A percentile compares a stretch with the other conserved stretches of the same genome.
phyloP scores from a whole-genome alignment of 2,329 filamentous ascomycete species.

The Exophiala mesophila region DNA sequence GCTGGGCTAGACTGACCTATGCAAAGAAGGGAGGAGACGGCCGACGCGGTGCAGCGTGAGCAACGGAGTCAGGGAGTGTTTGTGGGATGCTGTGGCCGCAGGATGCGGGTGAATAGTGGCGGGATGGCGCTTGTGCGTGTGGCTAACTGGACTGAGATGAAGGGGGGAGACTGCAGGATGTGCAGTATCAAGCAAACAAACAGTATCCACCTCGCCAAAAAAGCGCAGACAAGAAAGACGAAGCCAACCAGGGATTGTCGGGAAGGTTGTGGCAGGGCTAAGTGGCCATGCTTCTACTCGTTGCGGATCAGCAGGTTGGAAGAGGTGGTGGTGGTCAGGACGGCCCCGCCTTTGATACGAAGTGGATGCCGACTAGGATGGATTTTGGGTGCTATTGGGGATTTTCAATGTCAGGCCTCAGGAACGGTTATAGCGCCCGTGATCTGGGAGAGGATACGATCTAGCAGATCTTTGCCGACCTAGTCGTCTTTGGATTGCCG shows the following conservation, averaged over 20 bases:
- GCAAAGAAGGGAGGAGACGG: too few relatives aligned
- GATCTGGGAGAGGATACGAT: too few relatives aligned
- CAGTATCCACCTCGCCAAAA: slow-evolving; percentile 1
- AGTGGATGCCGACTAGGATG: background rate
- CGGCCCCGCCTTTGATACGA: background rate
- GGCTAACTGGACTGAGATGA: background rate
- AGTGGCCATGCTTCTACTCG: slow-evolving; percentile 10
- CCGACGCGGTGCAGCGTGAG: too few relatives aligned
- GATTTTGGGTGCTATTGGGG: background rate
- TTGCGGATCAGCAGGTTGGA: background rate
- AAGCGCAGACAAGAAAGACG: slow-evolving; percentile 22
- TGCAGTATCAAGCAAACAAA: background rate
- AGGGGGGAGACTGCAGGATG: background rate
- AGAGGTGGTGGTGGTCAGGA: background rate
- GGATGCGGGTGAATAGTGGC: background rate
- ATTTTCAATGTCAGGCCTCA: too few relatives aligned
- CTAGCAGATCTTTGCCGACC: too few relatives aligned
- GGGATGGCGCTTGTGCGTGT: background rate
- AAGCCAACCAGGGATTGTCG: slow-evolving; percentile 20
- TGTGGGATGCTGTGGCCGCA: background rate
- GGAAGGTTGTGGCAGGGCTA: slow-evolving; percentile 8
- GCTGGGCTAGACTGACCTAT: background rate
- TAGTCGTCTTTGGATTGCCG: too few relatives aligned
- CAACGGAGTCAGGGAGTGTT: too few relatives aligned
- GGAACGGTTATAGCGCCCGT: too few relatives aligned